These are phyloP conservation scores for Wickerhamiella azyma DNA, from an alignment of 805 yeast genomes.

Conservation along the genomic window DNA sequence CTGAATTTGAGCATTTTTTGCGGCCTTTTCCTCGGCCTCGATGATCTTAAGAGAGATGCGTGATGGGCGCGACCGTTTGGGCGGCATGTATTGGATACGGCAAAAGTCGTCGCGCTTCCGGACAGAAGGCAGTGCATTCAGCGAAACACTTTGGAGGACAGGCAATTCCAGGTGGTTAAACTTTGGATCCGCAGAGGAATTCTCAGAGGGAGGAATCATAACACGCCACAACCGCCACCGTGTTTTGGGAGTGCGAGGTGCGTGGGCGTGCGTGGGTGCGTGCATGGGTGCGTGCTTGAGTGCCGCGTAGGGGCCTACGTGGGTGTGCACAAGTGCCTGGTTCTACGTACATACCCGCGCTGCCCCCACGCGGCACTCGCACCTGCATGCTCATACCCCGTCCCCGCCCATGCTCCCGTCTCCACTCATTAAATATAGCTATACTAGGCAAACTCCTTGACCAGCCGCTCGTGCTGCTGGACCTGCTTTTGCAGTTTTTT, in stretches of 20 bases:
- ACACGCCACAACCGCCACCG: too few species aligned
- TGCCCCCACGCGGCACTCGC: too few species aligned
- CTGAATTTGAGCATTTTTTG: neutral
- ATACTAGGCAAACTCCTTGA: constrained; percentile 42
- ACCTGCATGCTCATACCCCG: neutral
- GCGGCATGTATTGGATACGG: neutral
- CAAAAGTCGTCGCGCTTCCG: neutral
- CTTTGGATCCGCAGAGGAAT: neutral
- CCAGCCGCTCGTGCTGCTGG: constrained; percentile 69
- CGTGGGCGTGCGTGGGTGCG: too few species aligned
- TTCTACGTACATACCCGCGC: too few species aligned
- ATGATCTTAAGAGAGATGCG: neutral
- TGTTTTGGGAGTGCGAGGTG: too few species aligned
- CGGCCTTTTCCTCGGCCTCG: neutral
- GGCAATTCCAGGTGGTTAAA: neutral
- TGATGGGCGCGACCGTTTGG: neutral
- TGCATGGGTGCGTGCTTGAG: too few species aligned
- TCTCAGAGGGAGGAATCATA: too few species aligned
- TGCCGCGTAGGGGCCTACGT: too few species aligned
- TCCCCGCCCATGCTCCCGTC: too few species aligned
- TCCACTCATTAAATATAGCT: neutral
- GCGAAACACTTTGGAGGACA: neutral
- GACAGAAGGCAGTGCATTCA: neutral
- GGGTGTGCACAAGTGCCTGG: too few species aligned
- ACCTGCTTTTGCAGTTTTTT: constrained; percentile 72